Evolutionary conservation across 345 rosid genomes (phyloP).

Genomic region (Jatropha curcas): DNA sequence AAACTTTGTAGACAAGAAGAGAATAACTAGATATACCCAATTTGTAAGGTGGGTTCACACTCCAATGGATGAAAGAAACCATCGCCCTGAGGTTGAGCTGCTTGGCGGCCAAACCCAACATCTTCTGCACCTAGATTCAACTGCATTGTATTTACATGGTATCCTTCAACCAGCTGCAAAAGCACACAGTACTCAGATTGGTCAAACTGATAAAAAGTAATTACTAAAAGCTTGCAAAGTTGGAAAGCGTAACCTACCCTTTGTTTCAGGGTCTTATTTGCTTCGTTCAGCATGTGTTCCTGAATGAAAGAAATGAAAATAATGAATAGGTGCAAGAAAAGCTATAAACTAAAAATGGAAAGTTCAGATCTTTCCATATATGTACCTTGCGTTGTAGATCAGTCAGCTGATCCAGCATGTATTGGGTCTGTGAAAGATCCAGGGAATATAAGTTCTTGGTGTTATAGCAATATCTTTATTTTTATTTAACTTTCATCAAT

Average conservation of each 20-base stretch:
- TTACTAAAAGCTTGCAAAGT: no score
- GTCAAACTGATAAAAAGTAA: neutral
- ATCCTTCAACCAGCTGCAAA: conserved; percentile 86
- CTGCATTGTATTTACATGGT: conserved; percentile 64
- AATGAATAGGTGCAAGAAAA: neutral
- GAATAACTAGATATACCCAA: conserved; percentile 51
- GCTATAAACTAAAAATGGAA: neutral
- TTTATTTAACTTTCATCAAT: no score
- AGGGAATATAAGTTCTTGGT: neutral
- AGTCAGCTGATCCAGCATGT: conserved; percentile 89
- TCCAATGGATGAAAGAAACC: conserved; percentile 82
- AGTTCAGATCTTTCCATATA: neutral
- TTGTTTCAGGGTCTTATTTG: conserved; percentile 74
- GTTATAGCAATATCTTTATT: no score
- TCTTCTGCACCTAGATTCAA: conserved; percentile 68
- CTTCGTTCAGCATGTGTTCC: conserved; percentile 76
- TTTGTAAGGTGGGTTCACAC: conserved; percentile 86
- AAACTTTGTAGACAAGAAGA: neutral
- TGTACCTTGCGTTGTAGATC: conserved; percentile 87
- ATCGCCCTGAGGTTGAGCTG: conserved; percentile 49
- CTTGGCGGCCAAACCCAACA: conserved; percentile 55
- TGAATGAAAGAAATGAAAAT: conserved; percentile 23
- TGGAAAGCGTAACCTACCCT: conserved; percentile 52
- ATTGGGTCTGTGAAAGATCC: conserved; percentile 60
- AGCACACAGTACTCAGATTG: conserved; percentile 2